These are phyloP conservation scores for Diaporthe helianthi DNA, from an alignment of 2,329 filamentous ascomycete species.

Conservation along the genomic window DNA sequence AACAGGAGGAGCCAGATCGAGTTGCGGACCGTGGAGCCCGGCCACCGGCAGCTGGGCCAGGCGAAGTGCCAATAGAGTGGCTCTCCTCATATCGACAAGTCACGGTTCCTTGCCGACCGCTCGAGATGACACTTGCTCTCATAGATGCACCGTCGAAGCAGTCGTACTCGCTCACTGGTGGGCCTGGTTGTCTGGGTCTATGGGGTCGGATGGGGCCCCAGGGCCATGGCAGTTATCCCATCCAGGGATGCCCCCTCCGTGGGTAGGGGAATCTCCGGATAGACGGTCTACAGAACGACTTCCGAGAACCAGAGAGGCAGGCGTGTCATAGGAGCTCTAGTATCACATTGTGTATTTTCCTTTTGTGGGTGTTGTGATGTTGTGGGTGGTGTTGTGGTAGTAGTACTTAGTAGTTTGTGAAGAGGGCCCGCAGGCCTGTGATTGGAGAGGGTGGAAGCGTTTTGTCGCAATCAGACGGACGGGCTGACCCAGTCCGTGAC, in stretches of 20 bases:
- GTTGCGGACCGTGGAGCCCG: constrained; percentile 58
- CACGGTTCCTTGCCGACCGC: background rate
- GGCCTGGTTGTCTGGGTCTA: constrained; percentile 53
- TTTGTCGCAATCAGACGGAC: background rate
- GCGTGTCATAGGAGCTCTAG: too few relatives aligned
- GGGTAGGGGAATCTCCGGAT: too few relatives aligned
- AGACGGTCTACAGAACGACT: too few relatives aligned
- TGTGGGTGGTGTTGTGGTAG: too few relatives aligned
- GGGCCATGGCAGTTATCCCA: too few relatives aligned
- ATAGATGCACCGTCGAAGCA: constrained; percentile 55
- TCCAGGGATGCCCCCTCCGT: too few relatives aligned
- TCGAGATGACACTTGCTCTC: constrained; percentile 4
- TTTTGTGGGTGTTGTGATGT: too few relatives aligned
- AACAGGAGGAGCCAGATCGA: constrained; percentile 58
- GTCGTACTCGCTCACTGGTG: constrained; percentile 54
- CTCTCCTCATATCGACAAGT: background rate
- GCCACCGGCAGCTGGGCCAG: constrained; percentile 57
- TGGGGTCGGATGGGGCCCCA: too few relatives aligned
- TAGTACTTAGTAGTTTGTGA: too few relatives aligned
- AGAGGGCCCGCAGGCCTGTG: background rate
- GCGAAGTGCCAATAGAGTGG: constrained; percentile 44
- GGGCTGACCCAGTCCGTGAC: constrained; percentile 9
- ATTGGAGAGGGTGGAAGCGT: background rate
- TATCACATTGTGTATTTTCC: too few relatives aligned
- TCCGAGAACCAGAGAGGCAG: too few relatives aligned